phyloP scores from a whole-genome alignment of 1,139 yeast species.

The Pichia sorboxylosa region DNA sequence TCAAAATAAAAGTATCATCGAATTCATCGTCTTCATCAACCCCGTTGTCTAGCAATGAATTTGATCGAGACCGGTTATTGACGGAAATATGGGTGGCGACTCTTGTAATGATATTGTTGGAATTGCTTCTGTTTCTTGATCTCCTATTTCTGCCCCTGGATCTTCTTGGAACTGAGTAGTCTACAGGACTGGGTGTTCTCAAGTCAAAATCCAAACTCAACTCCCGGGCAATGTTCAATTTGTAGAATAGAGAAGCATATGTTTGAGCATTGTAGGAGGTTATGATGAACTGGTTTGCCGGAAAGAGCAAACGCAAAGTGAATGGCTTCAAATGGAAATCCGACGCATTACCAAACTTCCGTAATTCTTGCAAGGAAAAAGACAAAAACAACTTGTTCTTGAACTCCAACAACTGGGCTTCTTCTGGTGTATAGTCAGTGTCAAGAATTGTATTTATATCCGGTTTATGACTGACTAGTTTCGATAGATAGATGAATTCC shows the following conservation, averaged over 20 bases:
- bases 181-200: conserved; percentile 16
- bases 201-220: conserved; percentile 21
- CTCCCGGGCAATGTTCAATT: conserved; percentile 21
- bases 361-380: conserved; percentile 21
- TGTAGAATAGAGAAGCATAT: conserved; percentile 20
- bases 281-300: conserved; percentile 19
- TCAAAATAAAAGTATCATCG: conserved; percentile 8
- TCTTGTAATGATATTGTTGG: conserved; percentile 1
- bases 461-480: conserved; percentile 9
- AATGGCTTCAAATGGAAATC: conserved; percentile 21
- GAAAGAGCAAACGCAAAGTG: conserved; percentile 20
- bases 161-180: conserved; percentile 20
- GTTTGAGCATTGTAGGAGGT: conserved; percentile 18
- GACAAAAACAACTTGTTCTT: conserved; percentile 9
- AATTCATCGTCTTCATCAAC: conserved; percentile 12
- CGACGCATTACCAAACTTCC: conserved; percentile 22
- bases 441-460: conserved; percentile 8
- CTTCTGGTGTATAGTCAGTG: conserved; percentile 8
- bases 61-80: conserved; percentile 6
- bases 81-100: conserved; percentile 1
- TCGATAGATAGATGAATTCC: conserved; percentile 6
- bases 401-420: conserved; percentile 7
- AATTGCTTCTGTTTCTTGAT: conserved; percentile 2
- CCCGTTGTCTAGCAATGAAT: conserved; percentile 9
- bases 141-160: conserved; percentile 7